phyloP scores from a whole-genome alignment of 2,329 filamentous ascomycete genomes.

The Zymoseptoria tritici region DNA sequence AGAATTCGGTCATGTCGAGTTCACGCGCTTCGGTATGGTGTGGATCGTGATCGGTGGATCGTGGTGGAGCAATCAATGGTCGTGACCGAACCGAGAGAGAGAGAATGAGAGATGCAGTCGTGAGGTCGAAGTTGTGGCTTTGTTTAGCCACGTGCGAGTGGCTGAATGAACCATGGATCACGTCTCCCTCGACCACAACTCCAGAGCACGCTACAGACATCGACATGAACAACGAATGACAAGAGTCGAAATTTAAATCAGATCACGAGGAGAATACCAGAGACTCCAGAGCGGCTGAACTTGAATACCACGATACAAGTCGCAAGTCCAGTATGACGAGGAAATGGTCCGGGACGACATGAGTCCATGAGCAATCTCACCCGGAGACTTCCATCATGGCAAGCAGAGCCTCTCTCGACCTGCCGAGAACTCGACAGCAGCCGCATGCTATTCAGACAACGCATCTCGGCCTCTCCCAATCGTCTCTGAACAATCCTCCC shows the following conservation, averaged over 20 bases:
- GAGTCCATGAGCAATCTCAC: neutral
- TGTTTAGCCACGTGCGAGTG: neutral
- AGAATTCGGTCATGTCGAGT: neutral
- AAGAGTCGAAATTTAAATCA: neutral
- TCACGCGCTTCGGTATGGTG: neutral
- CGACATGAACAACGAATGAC: neutral
- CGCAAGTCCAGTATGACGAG: neutral
- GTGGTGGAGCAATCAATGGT: neutral
- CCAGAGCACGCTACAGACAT: neutral
- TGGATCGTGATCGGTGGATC: neutral
- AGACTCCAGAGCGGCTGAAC: neutral
- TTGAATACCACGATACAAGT: neutral
- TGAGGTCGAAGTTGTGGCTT: neutral
- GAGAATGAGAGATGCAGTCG: neutral
- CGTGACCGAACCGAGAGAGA: neutral
- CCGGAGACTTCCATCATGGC: slow-evolving; percentile 1
- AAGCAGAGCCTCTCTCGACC: slow-evolving; percentile 6
- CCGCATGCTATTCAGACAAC: slow-evolving; percentile 10
- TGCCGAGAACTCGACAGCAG: slow-evolving; percentile 1
- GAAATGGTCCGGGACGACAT: neutral
- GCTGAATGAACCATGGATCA: neutral
- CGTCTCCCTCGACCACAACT: neutral
- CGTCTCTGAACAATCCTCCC: slow-evolving; percentile 4
- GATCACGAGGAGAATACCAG: neutral
- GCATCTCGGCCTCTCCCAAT: neutral